Evolutionary conservation across 441 rosid genomes (phyloP), one percentile per base, ranked within the genome.

Genomic region (Monsonia emarginata): DNA sequence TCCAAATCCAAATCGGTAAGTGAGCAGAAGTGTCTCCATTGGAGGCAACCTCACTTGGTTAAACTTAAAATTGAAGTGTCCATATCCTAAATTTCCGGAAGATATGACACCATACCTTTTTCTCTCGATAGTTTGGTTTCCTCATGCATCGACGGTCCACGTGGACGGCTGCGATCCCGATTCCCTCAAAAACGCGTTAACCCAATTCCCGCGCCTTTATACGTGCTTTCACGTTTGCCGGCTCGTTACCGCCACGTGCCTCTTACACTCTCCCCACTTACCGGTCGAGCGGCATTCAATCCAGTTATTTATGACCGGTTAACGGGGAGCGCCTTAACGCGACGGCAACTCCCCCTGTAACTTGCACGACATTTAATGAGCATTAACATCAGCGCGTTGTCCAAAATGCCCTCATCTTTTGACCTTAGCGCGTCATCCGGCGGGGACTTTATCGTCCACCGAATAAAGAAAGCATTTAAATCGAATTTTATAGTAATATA

Each of bases 311-410:
- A 7, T 54, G 14, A 54, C 59, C 59, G 59, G 59, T 54, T 54
- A 7, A 54, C 13, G 4, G 60, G 27, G 4, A 10, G 16, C 50
- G 2, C 28, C 28, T 54, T 54, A 54, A 54, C 28, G 60, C 60
- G 28, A 54, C 28, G 60, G 28, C 28, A 54, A 22, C 60, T 54
- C 60, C 60, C 8, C 0, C 27, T 1, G 30, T 21, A 54, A 54
- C 60, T 24, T 22, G 60, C 60, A 54, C 60, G 60, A 54, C n/a
- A 25, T 54, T 54, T 54, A 54, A 54, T 22, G 28, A 54, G 30
- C 27, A 54, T 25, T 22, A 46, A 21, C 30, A 21, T 22, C 30
- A 19, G 0, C 21, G 7, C 11, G 19, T 6, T 22, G n/a, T 5
- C 27, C 14, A 7, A 21, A 54, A 54, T 25, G 10, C 60, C 60